Evolutionary conservation across 345 rosid species (phyloP).

Genomic region (Citrus australasica): DNA sequence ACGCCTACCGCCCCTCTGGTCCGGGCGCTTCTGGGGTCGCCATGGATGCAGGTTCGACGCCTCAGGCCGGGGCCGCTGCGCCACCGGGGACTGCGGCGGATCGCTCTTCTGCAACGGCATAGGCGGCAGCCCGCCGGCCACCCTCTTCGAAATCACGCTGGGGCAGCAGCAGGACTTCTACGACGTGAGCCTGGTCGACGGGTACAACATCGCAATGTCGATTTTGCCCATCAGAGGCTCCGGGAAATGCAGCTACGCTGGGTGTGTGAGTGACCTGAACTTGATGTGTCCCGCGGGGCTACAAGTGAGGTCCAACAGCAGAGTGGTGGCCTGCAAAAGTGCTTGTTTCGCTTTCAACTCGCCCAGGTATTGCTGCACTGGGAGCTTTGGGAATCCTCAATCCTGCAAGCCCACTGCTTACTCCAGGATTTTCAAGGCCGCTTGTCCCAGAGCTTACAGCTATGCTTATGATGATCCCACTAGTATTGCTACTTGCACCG

Average conservation of each 20-base stretch:
- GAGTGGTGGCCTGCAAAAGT: constrained; percentile 87
- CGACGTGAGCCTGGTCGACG: constrained; percentile 93
- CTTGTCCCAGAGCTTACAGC: constrained; percentile 92
- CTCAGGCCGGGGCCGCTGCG: constrained; percentile 69
- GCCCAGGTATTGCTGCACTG: constrained; percentile 89
- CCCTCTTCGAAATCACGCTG: constrained; percentile 84
- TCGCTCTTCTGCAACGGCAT: constrained; percentile 76
- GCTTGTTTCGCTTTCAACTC: constrained; percentile 91
- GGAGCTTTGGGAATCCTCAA: constrained; percentile 63
- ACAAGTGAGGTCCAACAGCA: constrained; percentile 63
- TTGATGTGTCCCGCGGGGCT: constrained; percentile 77
- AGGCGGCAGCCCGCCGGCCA: constrained; percentile 90
- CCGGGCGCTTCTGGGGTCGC: constrained; percentile 97
- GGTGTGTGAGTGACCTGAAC: constrained; percentile 83
- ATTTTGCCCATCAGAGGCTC: constrained; percentile 67
- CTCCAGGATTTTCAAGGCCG: constrained; percentile 82
- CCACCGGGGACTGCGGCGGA: constrained; percentile 92
- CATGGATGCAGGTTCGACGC: constrained; percentile 81
- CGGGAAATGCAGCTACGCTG: constrained; percentile 85
- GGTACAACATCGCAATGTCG: constrained; percentile 87
- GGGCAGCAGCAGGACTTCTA: constrained; percentile 83
- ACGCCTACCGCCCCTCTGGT: constrained; percentile 76
- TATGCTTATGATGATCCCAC: constrained; percentile 96
- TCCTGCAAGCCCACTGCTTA: constrained; percentile 91
- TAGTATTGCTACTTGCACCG: constrained; percentile 76